phyloP scores from a whole-genome alignment of 1,139 yeast genomes.

The Scheffersomyces stambukii region DNA sequence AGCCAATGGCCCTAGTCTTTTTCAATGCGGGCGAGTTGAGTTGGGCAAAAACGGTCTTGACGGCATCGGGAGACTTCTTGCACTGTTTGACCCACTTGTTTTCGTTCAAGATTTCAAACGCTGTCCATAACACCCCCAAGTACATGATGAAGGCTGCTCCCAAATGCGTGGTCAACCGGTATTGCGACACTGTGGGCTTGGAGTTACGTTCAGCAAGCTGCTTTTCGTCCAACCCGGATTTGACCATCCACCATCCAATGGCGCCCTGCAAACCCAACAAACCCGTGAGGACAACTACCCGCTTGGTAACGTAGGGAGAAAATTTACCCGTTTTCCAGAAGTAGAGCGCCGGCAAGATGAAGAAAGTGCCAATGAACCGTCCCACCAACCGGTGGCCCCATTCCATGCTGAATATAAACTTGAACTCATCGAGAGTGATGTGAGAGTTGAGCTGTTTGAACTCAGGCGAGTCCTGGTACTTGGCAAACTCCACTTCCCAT shows the following conservation, averaged over 20 bases:
- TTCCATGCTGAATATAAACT: conserved; percentile 94
- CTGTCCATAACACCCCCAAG: conserved; percentile 87
- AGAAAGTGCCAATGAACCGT: conserved; percentile 78
- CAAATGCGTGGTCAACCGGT: conserved; percentile 88
- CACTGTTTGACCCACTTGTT: conserved; percentile 47
- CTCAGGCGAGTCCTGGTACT: conserved; percentile 86
- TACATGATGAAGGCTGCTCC: conserved; percentile 91
- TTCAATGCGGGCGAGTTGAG: conserved; percentile 49
- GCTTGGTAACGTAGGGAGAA: conserved; percentile 63
- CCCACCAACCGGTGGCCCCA: conserved; percentile 97
- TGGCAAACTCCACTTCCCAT: conserved; percentile 81
- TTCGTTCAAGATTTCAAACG: conserved; percentile 76
- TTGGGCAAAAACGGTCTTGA: conserved; percentile 49
- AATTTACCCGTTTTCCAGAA: conserved; percentile 66
- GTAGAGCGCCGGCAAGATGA: conserved; percentile 81
- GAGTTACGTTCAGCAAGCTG: conserved; percentile 76
- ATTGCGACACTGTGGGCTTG: conserved; percentile 94
- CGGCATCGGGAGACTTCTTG: conserved; percentile 53
- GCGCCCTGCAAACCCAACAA: conserved; percentile 90
- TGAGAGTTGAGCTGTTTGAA: conserved; percentile 85
- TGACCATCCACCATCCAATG: conserved; percentile 99
- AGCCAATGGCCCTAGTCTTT: conserved; percentile 51
- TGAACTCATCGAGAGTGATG: conserved; percentile 88
- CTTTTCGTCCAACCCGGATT: conserved; percentile 85
- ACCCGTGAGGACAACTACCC: conserved; percentile 68